Base-by-base conservation (phyloP, 1,284 basidiomycete species). In the Porogramme epimiltina region DNA sequence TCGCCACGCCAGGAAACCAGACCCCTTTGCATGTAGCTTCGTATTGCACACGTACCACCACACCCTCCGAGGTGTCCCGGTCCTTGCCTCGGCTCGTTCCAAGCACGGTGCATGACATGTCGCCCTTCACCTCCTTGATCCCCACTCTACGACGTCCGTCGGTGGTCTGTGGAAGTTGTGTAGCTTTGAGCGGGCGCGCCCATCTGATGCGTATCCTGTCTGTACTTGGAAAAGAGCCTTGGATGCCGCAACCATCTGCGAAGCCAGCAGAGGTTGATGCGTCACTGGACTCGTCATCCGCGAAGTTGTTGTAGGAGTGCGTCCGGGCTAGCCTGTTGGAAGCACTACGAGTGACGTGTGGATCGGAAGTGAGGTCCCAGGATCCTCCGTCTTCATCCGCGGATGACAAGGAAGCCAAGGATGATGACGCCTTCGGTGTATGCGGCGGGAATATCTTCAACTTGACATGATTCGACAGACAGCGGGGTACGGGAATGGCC, bases 1-100 rank as follows among this genome's bases (percentile, higher is more conserved):
- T 91, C 2, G 89, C 89, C 11, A 91, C 89, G 4, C 89, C 89
- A 42, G 88, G 84, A 62, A 84, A 90, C 85, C 85, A 90, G 23
- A 92, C 70, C 10, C 85, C 86, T 55, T 80, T 82, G 67, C 88
- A 91, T 1, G 80, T 78, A 26, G 78, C 88, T 55, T 82, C 84
- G 65, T 89, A 90, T 53, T 87, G 81, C 18, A 91, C 66, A 45
- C 78, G 75, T 76, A 91, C 78, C 31, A 85, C 58, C n/a, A 87
- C 66, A n/a, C 87, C 85, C 45, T 85, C 81, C 13, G 52, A 31
- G 13, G 45, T 42, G 15, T 43, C 54, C n/a, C 58, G 45, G 4
- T 52, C 53, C 28, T 66, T 66, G n/a, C 63, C 67, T 49, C 66
- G 67, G 19, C 69, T 64, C 5, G 70, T 68, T 49, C 81, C 85